Conservation (phyloP, 805 yeast genomes). For the Kuraishia capsulata region DNA sequence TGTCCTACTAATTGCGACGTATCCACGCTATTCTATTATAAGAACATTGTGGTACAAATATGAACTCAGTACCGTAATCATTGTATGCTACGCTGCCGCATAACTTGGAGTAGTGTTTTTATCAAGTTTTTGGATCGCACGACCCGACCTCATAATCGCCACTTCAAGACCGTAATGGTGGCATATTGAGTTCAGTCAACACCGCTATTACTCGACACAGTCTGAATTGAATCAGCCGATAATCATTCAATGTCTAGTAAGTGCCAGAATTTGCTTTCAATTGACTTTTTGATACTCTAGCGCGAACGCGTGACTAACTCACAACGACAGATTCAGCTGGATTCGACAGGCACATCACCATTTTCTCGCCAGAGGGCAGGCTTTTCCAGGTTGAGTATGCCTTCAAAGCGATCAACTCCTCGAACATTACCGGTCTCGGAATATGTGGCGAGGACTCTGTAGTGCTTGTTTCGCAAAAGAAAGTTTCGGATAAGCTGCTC, state of each 20-base stretch:
- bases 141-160: neutral
- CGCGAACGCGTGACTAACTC: neutral
- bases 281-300: no score
- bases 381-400: conserved; percentile 97
- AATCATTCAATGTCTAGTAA: conserved; percentile 1
- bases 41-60: no score
- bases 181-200: no score
- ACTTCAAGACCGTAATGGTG: no score
- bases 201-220: no score
- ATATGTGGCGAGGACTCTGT: conserved; percentile 80
- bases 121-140: neutral
- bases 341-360: conserved; percentile 96
- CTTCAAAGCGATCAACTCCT: conserved; percentile 89
- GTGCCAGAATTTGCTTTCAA: neutral
- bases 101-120: no score
- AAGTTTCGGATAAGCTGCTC: conserved; percentile 89
- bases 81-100: no score
- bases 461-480: conserved; percentile 88
- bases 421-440: conserved; percentile 85
- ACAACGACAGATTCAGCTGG: conserved; percentile 64
- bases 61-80: no score
- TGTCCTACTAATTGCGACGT: no score
- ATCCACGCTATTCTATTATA: no score
- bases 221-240: no score
- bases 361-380: conserved; percentile 97